These are phyloP conservation scores for Purshia tridentata DNA, from an alignment of 306 rosid species.

Conservation along the genomic window DNA sequence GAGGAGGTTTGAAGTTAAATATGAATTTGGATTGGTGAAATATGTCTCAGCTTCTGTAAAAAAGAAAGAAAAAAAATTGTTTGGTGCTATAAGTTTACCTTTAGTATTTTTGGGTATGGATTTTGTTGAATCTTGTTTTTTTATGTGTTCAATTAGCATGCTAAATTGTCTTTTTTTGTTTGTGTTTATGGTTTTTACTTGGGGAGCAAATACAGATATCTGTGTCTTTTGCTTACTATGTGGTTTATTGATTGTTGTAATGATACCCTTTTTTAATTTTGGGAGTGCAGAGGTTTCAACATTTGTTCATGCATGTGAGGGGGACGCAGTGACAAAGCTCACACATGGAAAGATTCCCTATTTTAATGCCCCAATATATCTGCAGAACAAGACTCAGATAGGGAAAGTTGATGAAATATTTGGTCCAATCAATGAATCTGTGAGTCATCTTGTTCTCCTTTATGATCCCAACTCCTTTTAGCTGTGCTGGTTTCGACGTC, in stretches of 20 bases:
- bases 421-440: constrained; percentile 49
- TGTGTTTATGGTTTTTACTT: background rate
- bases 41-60: background rate
- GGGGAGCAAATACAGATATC: background rate
- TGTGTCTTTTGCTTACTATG: background rate
- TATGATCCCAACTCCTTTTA: background rate
- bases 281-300: constrained; percentile 66
- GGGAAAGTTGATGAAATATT: constrained; percentile 98
- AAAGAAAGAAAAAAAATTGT: background rate
- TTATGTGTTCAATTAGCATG: background rate
- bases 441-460: constrained; percentile 29
- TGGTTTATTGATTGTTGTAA: background rate
- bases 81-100: too few relatives aligned
- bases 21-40: background rate
- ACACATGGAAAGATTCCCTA: constrained; percentile 78
- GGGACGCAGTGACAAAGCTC: constrained; percentile 90
- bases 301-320: constrained; percentile 91
- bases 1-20: background rate
- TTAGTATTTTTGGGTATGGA: too few relatives aligned
- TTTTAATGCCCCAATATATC: constrained; percentile 93
- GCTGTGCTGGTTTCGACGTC: background rate
- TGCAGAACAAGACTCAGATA: constrained; percentile 93
- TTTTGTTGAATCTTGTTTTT: background rate
- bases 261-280: background rate
- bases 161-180: background rate